Base-by-base conservation (phyloP, 495 filamentous ascomycete genomes). In the Talaromyces trachyspermus region DNA sequence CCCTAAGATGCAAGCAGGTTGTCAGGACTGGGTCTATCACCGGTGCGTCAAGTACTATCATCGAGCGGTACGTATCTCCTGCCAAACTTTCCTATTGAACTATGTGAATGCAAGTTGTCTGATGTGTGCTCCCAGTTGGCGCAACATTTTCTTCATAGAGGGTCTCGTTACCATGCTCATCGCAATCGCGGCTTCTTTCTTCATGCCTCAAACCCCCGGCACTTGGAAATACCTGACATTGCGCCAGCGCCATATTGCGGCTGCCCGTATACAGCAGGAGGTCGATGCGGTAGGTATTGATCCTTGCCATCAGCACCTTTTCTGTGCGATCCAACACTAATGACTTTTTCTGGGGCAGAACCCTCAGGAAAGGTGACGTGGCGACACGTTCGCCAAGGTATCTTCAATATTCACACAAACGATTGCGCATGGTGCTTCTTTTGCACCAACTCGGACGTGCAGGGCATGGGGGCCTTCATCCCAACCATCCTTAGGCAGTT, bases 1-100 rank as follows among this genome's bases (percentile, higher is more conserved):
- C n/a, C 15, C 39, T 48, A 12, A 43, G 46, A 29, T 19, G 18
- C 32, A 43, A 46, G 43, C 27, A 7, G 27, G 12, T 30, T 30
- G 6, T 30, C 27, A 37, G 33, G 19, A 37, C 2, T n/a, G 33
- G 9, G 7, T 37, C 14, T 12, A 37, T 37, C 33, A 17, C 14
- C 1, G 27, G 27, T 30, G 27, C 27, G 7, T 30, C 27, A 30
- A 30, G 27, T 30, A 30, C 27, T 30, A 30, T 30, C 27, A 30
- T 30, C 12, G 27, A 30, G 27, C 27, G 27, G 27, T 30, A 30
- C 27, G 27, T 30, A 30, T 30, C 27, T 30, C 27, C 27, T 7
- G 12, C 27, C 27, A n/a, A 30, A 30, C 27, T 30, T 30, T 30
- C 27, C 7, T 30, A 30, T 30, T 12, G 27, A 30, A 30, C 27